Percentiles rank a stretch among this genome's conserved stretches.
These are phyloP conservation scores for Trametes sp. DNA, from an alignment of 1,284 basidiomycete genomes.

Conservation along the genomic window DNA sequence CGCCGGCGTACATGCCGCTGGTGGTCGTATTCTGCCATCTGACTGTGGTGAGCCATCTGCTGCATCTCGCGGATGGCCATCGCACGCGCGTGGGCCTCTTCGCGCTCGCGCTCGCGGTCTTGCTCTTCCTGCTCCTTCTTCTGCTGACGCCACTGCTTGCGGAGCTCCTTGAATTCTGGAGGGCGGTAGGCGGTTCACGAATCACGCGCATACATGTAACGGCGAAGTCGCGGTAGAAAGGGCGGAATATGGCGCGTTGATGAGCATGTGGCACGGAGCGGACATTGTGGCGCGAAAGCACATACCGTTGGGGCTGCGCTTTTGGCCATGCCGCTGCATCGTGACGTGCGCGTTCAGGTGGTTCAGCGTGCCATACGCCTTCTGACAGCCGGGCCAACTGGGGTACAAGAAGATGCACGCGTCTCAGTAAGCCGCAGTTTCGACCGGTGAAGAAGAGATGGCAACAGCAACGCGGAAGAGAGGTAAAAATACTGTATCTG, in stretches of 20 bases:
- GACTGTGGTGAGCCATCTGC: slow-evolving; percentile 23
- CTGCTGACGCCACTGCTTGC: slow-evolving; percentile 93
- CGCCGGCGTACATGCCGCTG: slow-evolving; percentile 30
- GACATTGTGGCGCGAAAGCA: slow-evolving; percentile 30
- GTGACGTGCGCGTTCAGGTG: slow-evolving; percentile 93
- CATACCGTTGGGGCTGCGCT: slow-evolving; percentile 84
- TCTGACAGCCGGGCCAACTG: slow-evolving; percentile 82
- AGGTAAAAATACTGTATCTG: slow-evolving; percentile 3
- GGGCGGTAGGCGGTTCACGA: slow-evolving; percentile 10
- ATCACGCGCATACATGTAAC: not conserved
- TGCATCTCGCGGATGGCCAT: slow-evolving; percentile 30
- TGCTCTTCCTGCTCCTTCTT: slow-evolving; percentile 75
- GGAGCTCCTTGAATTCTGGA: slow-evolving; percentile 96
- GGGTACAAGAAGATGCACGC: slow-evolving; percentile 3
- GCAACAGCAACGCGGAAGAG: not conserved
- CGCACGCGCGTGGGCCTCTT: slow-evolving; percentile 18
- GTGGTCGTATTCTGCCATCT: slow-evolving; percentile 29
- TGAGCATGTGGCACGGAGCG: slow-evolving; percentile 9
- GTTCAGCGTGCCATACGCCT: slow-evolving; percentile 89
- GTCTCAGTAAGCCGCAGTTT: slow-evolving; percentile 20
- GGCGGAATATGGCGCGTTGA: slow-evolving; percentile 9
- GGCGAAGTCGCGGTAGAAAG: not conserved
- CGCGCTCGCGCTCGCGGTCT: slow-evolving; percentile 39
- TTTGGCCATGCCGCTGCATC: slow-evolving; percentile 90
- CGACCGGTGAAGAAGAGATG: not conserved